Base-by-base conservation (phyloP, 2,329 filamentous ascomycete genomes). In the Clarireedia homoeocarpa region DNA sequence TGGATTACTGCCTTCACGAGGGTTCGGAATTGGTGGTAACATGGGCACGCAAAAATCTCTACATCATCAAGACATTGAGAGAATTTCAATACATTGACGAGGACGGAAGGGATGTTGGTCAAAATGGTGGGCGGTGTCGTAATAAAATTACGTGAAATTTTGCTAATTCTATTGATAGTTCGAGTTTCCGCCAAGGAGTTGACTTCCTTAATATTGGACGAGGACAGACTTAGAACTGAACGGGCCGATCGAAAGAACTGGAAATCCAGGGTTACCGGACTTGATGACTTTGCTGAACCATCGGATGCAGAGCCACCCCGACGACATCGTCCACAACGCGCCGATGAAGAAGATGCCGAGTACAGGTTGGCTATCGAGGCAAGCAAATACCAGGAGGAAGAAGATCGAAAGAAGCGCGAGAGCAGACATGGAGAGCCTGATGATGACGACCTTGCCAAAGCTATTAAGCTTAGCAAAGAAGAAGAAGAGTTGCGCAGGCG, bases 61-160 rank as follows among this genome's bases (percentile, higher is more conserved):
- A 96, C 74, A 94, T 99, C 73, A 96, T 99, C 77, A 97, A 96
- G 78, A 99, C 94, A 30, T 74, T 99, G 71, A 87, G 94, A 69
- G 94, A 99, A 73, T 99, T 99, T 67, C 88, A 94, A 69, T 95
- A 97, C 71, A 83, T 95, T 52, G 94, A 99, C 63, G 94, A 99
- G 68, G 94, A 99, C 61, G 90, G 91, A 48, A 83, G 88, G 62
- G 94, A 99, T 70, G 94, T 99, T 50, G 94, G 94, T 55, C 90
- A 96, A 69, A 97, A 96, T 74, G 92, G 94, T 96, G 77, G 64
- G 84, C 46, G 53, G 7, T 5, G 34, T 12, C 3, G 24, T 30
- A 15, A 30, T 5, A 24, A 34, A 38, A 38, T 39, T 53, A 27
- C 36, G 51, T 53, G 47, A 5, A 20, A 39, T 39, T 53, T 52